phyloP scores from a whole-genome alignment of 73 alveolate genomes.

The Paramecium primaurelia region DNA sequence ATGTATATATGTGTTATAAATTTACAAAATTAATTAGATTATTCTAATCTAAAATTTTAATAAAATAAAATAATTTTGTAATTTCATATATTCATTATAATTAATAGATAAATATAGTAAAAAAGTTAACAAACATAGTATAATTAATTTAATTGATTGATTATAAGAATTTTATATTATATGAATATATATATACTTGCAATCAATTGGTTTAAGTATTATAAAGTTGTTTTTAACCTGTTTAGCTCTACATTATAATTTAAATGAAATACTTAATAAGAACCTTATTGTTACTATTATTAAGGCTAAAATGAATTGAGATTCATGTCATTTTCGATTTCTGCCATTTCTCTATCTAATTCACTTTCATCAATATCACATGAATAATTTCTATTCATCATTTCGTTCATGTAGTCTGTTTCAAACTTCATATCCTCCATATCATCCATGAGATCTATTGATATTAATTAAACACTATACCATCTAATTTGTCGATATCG shows the following conservation, averaged over 20 bases:
- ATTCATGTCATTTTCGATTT: conserved; percentile 50
- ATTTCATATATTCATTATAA: neutral
- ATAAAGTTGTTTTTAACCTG: neutral
- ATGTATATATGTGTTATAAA: neutral
- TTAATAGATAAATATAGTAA: neutral
- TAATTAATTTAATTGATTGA: neutral
- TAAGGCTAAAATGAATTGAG: neutral
- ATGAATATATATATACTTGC: neutral
- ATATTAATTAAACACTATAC: neutral
- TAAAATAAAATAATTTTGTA: too few relatives aligned
- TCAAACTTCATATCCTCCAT: conserved; percentile 64
- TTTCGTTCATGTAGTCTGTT: conserved; percentile 60
- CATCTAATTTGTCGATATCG: conserved; percentile 56
- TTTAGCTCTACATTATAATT: neutral
- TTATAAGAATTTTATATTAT: neutral
- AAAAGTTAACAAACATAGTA: neutral
- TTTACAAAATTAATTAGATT: neutral
- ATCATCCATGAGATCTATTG: conserved; percentile 56
- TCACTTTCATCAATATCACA: conserved; percentile 58
- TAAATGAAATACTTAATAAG: neutral
- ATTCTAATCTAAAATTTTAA: too few relatives aligned
- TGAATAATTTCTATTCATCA: conserved; percentile 60
- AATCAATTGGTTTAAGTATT: neutral
- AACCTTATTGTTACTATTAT: neutral
- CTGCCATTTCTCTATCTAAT: conserved; percentile 52